Evolutionary conservation across 306 rosid genomes (phyloP).

Genomic region (Begonia fuchsioides): DNA sequence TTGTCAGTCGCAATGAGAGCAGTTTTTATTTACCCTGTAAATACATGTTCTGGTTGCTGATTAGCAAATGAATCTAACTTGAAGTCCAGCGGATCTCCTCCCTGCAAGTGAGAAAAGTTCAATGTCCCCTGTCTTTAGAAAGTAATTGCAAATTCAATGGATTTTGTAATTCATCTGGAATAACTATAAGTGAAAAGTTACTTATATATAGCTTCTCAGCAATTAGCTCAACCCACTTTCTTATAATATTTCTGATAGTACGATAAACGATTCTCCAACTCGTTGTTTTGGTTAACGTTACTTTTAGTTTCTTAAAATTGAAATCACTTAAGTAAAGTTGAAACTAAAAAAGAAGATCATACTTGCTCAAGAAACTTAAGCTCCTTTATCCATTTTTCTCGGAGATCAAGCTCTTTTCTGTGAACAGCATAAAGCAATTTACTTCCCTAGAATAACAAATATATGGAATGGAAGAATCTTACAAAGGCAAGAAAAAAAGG

Average conservation of each 20-base stretch:
- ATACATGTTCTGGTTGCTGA: slow-evolving; percentile 81
- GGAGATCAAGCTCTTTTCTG: slow-evolving; percentile 86
- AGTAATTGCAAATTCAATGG: no score
- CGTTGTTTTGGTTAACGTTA: no score
- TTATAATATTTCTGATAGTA: no score
- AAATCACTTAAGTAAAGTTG: neutral
- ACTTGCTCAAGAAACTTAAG: slow-evolving; percentile 97
- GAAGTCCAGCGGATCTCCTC: slow-evolving; percentile 83
- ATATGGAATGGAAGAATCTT: slow-evolving; percentile 7
- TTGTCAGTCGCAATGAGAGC: no score
- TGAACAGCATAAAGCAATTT: slow-evolving; percentile 28
- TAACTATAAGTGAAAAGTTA: no score
- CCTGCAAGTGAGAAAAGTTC: slow-evolving; percentile 28
- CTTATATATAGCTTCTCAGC: no score
- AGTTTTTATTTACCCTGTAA: slow-evolving; percentile 47
- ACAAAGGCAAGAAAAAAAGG: slow-evolving; percentile 1
- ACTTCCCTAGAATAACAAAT: neutral
- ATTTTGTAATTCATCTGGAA: no score
- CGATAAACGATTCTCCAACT: no score
- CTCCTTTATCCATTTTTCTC: slow-evolving; percentile 89
- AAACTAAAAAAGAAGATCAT: slow-evolving; percentile 12
- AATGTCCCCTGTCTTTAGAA: no score
- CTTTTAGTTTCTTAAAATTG: no score
- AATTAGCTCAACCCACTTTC: no score
- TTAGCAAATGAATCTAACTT: slow-evolving; percentile 78